Conservation (phyloP, 371 early-diverging fungal genomes). For the Mortierella sp. region DNA sequence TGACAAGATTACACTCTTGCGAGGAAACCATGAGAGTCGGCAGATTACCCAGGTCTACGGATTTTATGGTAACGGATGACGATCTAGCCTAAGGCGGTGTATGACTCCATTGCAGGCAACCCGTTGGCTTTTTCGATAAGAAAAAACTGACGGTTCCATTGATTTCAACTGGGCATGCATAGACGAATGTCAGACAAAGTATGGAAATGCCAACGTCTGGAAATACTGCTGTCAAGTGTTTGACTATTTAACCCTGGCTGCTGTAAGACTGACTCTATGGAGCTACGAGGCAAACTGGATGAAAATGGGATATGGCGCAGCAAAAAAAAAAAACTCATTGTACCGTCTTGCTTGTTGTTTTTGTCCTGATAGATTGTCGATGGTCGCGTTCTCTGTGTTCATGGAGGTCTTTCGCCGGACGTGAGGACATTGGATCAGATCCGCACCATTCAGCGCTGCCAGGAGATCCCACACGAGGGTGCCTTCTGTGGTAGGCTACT, state of each 20-base stretch:
- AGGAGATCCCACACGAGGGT: conserved; percentile 99
- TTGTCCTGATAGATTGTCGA: conserved; percentile 74
- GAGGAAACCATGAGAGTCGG: conserved; percentile 99
- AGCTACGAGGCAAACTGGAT: no score
- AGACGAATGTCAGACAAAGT: conserved; percentile 98
- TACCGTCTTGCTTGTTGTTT: no score
- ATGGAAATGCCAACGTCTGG: conserved; percentile 99
- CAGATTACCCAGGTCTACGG: conserved; percentile 99
- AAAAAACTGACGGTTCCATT: no score
- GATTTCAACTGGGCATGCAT: not conserved
- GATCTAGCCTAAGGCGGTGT: no score
- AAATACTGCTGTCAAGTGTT: conserved; percentile 99
- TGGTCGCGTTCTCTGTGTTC: conserved; percentile 96
- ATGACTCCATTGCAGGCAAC: no score
- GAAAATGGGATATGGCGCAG: no score
- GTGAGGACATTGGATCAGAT: conserved; percentile 98
- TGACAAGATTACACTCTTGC: conserved; percentile 95
- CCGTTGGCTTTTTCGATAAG: no score
- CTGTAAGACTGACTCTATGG: conserved; percentile 62
- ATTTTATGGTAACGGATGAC: conserved; percentile 82
- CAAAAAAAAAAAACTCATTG: no score
- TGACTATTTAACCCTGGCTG: conserved; percentile 98
- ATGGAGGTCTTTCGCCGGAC: conserved; percentile 99
- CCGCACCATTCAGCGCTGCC: conserved; percentile 94
- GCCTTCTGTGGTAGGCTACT: conserved; percentile 93